Evolutionary conservation across 2,329 filamentous ascomycete species (phyloP).

Genomic region (Exophiala mesophila): DNA sequence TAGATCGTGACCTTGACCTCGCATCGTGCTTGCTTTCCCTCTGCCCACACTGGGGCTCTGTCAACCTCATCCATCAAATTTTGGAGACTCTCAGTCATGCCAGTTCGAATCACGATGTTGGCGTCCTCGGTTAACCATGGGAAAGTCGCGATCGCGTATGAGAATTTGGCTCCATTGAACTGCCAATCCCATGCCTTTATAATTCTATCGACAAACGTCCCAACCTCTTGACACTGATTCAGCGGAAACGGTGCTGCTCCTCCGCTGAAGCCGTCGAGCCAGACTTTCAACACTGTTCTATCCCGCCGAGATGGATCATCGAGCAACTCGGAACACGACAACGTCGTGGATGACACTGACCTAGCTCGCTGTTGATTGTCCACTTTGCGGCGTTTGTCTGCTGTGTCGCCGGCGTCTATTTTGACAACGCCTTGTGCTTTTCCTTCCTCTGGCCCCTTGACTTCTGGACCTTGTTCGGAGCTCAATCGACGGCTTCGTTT

Average conservation of each 20-base stretch:
- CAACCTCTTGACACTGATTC: constrained; percentile 7
- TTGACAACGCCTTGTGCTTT: constrained; percentile 4
- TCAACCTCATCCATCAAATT: constrained; percentile 19
- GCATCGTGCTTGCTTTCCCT: constrained; percentile 7
- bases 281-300: constrained; percentile 9
- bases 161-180: constrained; percentile 13
- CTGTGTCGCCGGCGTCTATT: too few species aligned
- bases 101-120: constrained; percentile 18
- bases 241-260: constrained; percentile 12
- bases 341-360: too few species aligned
- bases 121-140: constrained; percentile 18
- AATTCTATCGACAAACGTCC: constrained; percentile 16
- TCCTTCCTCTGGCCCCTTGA: too few species aligned
- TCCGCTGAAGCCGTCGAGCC: constrained; percentile 14
- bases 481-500: constrained; percentile 3
- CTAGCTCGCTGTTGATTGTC: too few species aligned
- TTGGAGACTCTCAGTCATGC: constrained; percentile 14
- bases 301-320: background rate
- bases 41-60: constrained; percentile 16
- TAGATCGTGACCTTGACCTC: constrained; percentile 17
- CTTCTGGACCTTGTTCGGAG: too few species aligned
- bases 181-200: constrained; percentile 16
- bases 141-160: constrained; percentile 15
- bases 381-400: too few species aligned
- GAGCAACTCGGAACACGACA: too few species aligned